Evolutionary conservation across 345 rosid species (phyloP).

Genomic region (Eucalyptus leucophloia): DNA sequence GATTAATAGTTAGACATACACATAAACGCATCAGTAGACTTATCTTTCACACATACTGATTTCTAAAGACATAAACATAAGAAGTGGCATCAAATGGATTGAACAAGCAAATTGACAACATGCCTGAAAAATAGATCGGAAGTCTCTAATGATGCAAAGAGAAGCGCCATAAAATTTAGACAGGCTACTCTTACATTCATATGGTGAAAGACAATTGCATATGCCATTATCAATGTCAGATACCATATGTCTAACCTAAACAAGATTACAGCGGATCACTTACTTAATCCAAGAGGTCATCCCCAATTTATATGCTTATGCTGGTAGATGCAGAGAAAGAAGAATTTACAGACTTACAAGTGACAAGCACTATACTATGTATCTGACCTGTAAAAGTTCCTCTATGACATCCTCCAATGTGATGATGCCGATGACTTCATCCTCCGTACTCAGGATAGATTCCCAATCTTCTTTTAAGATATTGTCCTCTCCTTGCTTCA

Average conservation of each 20-base stretch:
- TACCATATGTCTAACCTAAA: not conserved
- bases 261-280: not conserved
- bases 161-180: not conserved
- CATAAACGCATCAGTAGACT: not conserved
- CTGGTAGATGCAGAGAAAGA: not conserved
- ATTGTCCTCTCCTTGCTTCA: not conserved
- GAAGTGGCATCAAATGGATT: not conserved
- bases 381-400: conserved; percentile 57
- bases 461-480: conserved; percentile 12
- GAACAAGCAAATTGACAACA: not conserved
- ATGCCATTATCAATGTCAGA: not conserved
- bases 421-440: conserved; percentile 62
- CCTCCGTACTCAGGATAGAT: conserved; percentile 15
- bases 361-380: not conserved
- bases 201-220: not conserved
- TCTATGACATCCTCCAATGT: conserved; percentile 93
- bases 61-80: not conserved
- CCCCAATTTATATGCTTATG: not conserved
- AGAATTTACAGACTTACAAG: not conserved
- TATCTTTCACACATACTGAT: not conserved
- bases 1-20: not conserved
- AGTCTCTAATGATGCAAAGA: not conserved
- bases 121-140: not conserved
- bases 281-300: not conserved
- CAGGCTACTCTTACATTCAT: not conserved